These are phyloP conservation scores for Cicer arietinum DNA, from an alignment of 306 rosid species.

Conservation along the genomic window DNA sequence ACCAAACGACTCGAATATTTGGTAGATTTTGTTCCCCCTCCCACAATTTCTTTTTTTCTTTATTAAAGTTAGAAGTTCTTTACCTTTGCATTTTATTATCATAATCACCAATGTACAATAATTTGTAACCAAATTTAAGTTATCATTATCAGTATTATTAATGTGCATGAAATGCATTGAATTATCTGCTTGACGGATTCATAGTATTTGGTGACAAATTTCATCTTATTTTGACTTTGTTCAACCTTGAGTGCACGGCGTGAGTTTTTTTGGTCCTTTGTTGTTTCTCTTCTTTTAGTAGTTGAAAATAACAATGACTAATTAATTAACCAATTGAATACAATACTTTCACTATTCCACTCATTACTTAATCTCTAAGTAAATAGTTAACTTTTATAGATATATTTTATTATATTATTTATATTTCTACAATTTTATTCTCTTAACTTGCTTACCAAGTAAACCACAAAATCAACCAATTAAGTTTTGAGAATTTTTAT, in stretches of 20 bases:
- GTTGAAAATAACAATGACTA: background rate
- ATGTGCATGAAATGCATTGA: constrained; percentile 36
- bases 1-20: constrained; percentile 44
- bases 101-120: background rate
- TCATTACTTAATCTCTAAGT: constrained; percentile 25
- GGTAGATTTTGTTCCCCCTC: constrained; percentile 9
- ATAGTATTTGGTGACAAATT: constrained; percentile 40
- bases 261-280: constrained; percentile 51
- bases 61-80: constrained; percentile 32
- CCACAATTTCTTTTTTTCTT: constrained; percentile 10
- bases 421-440: constrained; percentile 16
- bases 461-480: background rate
- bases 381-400: background rate
- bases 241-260: constrained; percentile 55
- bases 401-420: background rate
- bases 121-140: background rate
- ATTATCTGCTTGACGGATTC: constrained; percentile 36
- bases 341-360: constrained; percentile 6
- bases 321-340: constrained; percentile 15
- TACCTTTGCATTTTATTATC: constrained; percentile 14
- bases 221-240: constrained; percentile 41
- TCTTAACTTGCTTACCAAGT: constrained; percentile 17
- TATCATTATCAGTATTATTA: background rate
- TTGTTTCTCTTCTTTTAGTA: constrained; percentile 24
- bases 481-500: background rate